Evolutionary conservation across 2,329 filamentous ascomycete genomes (phyloP), one percentile per base, ranked within the genome.

Genomic region (Podosphaera leucotricha): DNA sequence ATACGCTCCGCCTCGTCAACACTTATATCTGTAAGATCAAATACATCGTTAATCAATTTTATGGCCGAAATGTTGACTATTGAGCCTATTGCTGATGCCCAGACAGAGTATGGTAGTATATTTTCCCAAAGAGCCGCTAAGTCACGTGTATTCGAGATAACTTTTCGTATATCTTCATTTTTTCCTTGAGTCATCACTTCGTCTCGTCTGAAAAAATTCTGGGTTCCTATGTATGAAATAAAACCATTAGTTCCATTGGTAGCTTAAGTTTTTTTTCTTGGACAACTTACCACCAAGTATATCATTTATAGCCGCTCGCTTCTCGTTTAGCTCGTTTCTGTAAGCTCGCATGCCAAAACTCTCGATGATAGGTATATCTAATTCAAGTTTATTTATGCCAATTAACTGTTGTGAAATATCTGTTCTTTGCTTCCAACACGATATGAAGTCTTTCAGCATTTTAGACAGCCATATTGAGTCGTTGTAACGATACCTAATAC

Each of bases 401-500:
- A 64, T 64, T 1, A 70, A 69, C 10, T 66, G 62, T 1, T 62
- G 55, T 2, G 62, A 62, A 6, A 77, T 54, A 48, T 75, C 68
- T 5, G 64, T 60, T 2, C 72, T 66, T 18, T 61, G 53, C 50
- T 69, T 69, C 73, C 72, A 77, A 1, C 58, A 52, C 2, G 57
- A 54, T 0, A 63, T 58, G 45, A 74, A 66, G 1, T 66, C 64
- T 2, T 61, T 58, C 6, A 80, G 59, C 43, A 63, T 64, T 52
- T 77, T 72, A 1, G 73, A 66, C 6, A 80, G 61, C 55, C 77
- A 77, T 50, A 67, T 68, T 33, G 72, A 67, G 53, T 80, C 76
- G 47, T 80, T 80, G 53, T 80, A 80, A 4, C 79, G 62, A 49
- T 67, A 35, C 18, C 41, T 43, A 22, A 43, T n/a, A 35, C 6